Evolutionary conservation across 139 green algal genomes (phyloP), one percentile per base, ranked within the genome.

Genomic region (Astrephomene gubernaculifera): DNA sequence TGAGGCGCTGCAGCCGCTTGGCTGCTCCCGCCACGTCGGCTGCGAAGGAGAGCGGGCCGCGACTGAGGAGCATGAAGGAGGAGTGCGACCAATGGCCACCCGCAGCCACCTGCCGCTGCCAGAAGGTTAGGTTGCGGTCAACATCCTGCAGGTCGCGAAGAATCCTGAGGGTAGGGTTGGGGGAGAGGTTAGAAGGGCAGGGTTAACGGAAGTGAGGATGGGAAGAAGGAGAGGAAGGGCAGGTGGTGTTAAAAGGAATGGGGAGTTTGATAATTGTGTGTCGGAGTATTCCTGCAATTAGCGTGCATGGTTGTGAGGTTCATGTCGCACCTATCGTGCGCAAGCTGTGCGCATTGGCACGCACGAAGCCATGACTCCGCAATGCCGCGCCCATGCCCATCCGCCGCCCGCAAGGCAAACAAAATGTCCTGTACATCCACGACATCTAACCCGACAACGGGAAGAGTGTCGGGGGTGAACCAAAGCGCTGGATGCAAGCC

Each of bases 41-140:
- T 2, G 69, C 70, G 35, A 89, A 89, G 25, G 68, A 31, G 1
- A 43, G 29, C 4, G 85, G 85, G 2, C 85, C 85, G 4, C 65
- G 54, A 38, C 65, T 72, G 21, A 89, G 75, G 54, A 89, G 76
- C 85, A 89, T 85, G 76, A 89, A 89, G 10, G 35, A 14, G 27
- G 22, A 33, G 39, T 89, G 85, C 2, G 54, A 61, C 61, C 43
- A 64, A 2, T 25, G 9, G 35, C 65, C 79, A n/a, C 85, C 82
- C 4, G 41, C 54, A 0, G 70, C 29, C 17, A 88, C 25, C 53
- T 54, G 73, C 4, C 27, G 39, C 49, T 84, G 63, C 83, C 83
- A 88, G 61, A 83, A 83, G 61, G 38, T 29, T 2, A 88, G 72
- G 41, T 82, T 57, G 29, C 27, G 64, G n/a, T 87, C 82, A n/a